Conservation (phyloP, 306 rosid species). For the Lablab purpureus region DNA sequence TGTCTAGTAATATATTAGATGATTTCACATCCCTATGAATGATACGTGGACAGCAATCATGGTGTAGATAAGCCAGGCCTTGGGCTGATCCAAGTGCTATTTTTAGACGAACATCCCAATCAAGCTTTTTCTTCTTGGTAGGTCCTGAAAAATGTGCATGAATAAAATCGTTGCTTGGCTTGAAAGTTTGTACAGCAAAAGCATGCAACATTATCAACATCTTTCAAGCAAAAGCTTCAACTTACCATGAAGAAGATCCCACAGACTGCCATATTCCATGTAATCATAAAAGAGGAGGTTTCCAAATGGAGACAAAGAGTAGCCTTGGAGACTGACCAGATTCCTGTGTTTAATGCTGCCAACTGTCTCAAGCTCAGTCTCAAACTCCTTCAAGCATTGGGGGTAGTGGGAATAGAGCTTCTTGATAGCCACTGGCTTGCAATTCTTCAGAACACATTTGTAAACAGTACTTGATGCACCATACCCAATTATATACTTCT, state of each 20-base stretch:
- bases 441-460: conserved; percentile 87
- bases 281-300: conserved; percentile 86
- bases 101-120: conserved; percentile 78
- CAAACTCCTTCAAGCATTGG: conserved; percentile 67
- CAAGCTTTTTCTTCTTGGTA: conserved; percentile 67
- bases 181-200: conserved; percentile 7
- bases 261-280: conserved; percentile 91
- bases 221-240: conserved; percentile 6
- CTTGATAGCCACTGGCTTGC: conserved; percentile 89
- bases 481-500: conserved; percentile 79
- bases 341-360: conserved; percentile 92
- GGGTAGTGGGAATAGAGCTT: conserved; percentile 76
- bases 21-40: conserved; percentile 90
- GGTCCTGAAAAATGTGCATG: conserved; percentile 50
- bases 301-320: conserved; percentile 76
- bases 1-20: conserved; percentile 77
- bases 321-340: conserved; percentile 89
- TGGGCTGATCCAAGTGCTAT: conserved; percentile 86
- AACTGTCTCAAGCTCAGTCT: conserved; percentile 79
- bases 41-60: conserved; percentile 85
- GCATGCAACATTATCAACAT: neutral
- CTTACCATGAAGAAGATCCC: conserved; percentile 87
- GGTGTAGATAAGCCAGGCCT: conserved; percentile 89
- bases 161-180: neutral
- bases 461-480: conserved; percentile 90